Evolutionary conservation across 345 rosid genomes (phyloP).

Genomic region (Camelina hispida): DNA sequence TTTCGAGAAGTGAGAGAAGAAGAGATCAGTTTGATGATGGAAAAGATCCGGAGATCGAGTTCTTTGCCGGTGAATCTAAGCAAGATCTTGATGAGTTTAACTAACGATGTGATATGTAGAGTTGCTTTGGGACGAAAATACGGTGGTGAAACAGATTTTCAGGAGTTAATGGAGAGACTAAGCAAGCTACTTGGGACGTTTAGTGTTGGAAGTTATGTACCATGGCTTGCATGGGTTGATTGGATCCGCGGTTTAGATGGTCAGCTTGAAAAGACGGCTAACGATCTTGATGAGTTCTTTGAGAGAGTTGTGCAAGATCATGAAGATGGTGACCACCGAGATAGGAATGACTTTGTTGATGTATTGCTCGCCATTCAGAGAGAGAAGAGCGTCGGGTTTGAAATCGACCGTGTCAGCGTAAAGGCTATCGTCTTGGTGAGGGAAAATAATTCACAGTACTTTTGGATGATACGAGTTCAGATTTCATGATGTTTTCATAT

Average conservation of each 20-base stretch:
- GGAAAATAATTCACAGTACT: not conserved
- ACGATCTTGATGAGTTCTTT: constrained; percentile 43
- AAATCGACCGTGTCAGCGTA: constrained; percentile 37
- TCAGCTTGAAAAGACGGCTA: constrained; percentile 28
- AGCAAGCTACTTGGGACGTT: constrained; percentile 41
- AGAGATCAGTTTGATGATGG: constrained; percentile 46
- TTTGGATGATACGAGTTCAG: not conserved
- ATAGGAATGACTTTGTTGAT: constrained; percentile 17
- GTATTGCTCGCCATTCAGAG: constrained; percentile 36
- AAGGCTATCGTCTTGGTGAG: constrained; percentile 54
- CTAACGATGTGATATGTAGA: constrained; percentile 57
- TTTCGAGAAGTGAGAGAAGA: constrained; percentile 51
- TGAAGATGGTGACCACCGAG: not conserved
- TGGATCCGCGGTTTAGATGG: constrained; percentile 31
- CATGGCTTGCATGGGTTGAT: constrained; percentile 59
- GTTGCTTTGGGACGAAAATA: constrained; percentile 61
- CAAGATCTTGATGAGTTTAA: constrained; percentile 32
- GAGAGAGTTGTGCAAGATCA: constrained; percentile 43
- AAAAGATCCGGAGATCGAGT: constrained; percentile 37
- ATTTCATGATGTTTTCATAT: not conserved
- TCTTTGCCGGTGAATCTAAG: constrained; percentile 48
- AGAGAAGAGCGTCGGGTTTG: constrained; percentile 36
- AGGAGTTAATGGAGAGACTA: constrained; percentile 42
- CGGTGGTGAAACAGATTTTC: constrained; percentile 47
- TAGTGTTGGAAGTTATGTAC: constrained; percentile 53